Evolutionary conservation across 208 protist genomes (phyloP).

Genomic region (Wallacemonas sp.): DNA sequence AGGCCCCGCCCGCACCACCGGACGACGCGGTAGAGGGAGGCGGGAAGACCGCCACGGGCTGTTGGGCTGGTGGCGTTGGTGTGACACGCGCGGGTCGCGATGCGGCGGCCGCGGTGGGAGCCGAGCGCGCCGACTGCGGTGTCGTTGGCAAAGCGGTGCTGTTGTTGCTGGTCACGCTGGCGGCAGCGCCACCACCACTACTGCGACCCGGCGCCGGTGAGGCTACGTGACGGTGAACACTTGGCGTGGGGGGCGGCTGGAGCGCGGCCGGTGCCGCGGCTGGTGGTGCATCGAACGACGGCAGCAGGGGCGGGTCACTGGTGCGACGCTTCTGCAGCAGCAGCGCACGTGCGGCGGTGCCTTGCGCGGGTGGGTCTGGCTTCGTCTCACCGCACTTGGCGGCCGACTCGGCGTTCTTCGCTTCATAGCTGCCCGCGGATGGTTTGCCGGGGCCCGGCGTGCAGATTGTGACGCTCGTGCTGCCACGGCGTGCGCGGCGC

Average conservation of each 20-base stretch:
- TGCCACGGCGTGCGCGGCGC: neutral
- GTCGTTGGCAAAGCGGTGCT: no score
- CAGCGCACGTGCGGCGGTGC: neutral
- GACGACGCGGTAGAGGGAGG: no score
- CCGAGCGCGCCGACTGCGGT: no score
- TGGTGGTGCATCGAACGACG: neutral
- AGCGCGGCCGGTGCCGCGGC: neutral
- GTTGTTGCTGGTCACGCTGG: no score
- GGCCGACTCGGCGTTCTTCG: neutral
- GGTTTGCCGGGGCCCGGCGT: neutral
- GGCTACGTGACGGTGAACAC: neutral
- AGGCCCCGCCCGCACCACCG: no score
- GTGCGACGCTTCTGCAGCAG: slow-evolving; percentile 1
- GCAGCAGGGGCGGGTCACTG: neutral
- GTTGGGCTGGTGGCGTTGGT: no score
- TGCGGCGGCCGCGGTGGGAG: no score
- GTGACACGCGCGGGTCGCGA: no score
- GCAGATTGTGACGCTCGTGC: slow-evolving; percentile 9
- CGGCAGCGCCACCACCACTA: no score
- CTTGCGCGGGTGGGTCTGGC: neutral
- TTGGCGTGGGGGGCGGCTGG: neutral
- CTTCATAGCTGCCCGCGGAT: neutral
- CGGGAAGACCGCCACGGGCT: no score
- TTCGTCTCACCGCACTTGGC: neutral
- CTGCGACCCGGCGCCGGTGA: neutral